Evolutionary conservation across 768 basidiomycete genomes (phyloP), one percentile per base, ranked within the genome.

Genomic region (Galerina sulciceps): DNA sequence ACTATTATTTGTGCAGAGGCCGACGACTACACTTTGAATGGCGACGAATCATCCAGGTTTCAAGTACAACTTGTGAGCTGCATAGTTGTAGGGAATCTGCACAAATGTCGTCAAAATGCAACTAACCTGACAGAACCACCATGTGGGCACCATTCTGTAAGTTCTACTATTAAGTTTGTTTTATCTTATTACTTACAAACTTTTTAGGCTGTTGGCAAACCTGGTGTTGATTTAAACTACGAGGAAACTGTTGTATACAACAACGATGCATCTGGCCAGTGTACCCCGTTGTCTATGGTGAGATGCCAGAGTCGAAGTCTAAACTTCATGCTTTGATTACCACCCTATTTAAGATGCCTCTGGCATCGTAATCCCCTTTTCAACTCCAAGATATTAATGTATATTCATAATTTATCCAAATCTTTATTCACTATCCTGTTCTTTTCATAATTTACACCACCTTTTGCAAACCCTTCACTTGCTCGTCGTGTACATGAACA

Each of bases 241-340:
- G 85, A 85, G 69, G 88, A 89, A 69, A 88, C 85, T 3, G 85
- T 88, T 8, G 85, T 87, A 13, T 89, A 89, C 63, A 65, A 75
- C 43, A 87, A 88, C 64, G 86, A 88, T 61, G 86, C 87, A 82
- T 88, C 62, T 81, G 86, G 6, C 88, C 88, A 14, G 85, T 85
- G 0, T 89, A 82, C 70, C 75, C 88, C 55, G 70, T 89, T n/a
- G 80, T 88, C 17, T 89, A 88, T 64, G 85, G 82, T n/a, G 70
- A 77, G 34, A 59, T 60, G 35, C 48, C 61, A 35, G 55, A 63
- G 52, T 48, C 55, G 17, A 64, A 68, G 40, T 73, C 70, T 31
- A 77, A 75, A 57, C 47, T 79, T 9, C 73, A 70, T 23, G 58
- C 71, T 34, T 60, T 77, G 13, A 61, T 82, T 20, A 69, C 71